Conservation (phyloP, 495 filamentous ascomycete genomes). For the Viridothelium virens region DNA sequence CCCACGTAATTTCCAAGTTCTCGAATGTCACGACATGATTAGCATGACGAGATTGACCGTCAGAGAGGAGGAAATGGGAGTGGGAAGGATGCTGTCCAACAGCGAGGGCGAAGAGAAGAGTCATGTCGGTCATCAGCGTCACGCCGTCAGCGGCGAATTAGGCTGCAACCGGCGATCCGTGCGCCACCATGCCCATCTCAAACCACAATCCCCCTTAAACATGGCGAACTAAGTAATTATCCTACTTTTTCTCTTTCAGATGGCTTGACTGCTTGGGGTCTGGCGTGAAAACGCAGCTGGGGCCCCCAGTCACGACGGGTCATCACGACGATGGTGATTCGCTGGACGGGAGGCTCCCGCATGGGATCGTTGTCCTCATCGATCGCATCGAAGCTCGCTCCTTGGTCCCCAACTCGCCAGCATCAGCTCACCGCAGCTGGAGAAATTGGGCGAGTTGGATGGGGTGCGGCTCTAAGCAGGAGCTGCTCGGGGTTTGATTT, state of each 20-base stretch:
- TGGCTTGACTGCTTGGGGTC: not conserved
- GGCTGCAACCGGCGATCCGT: constrained; percentile 12
- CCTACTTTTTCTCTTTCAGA: not conserved
- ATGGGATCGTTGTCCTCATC: not conserved
- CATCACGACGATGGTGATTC: constrained; percentile 1
- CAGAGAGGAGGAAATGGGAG: not conserved
- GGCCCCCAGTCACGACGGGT: not conserved
- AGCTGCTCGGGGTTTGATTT: not conserved
- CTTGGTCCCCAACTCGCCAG: not conserved
- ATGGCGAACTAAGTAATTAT: not conserved
- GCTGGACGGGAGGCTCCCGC: not conserved
- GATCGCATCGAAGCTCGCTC: constrained; percentile 1
- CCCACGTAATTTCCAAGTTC: not conserved
- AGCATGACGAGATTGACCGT: not conserved
- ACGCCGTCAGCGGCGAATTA: constrained; percentile 12
- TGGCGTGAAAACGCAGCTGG: not conserved
- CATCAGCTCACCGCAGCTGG: constrained; percentile 1
- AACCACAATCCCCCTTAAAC: constrained; percentile 7
- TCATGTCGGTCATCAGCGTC: constrained; percentile 8
- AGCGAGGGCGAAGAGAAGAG: not conserved
- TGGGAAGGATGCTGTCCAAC: not conserved
- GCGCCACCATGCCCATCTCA: constrained; percentile 3
- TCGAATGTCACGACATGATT: constrained; percentile 1
- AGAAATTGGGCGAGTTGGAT: not conserved
- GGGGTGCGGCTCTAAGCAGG: not conserved